These are phyloP conservation scores for Pseudotsuga menziesii DNA, from an alignment of 75 land plant species.

Conservation along the genomic window DNA sequence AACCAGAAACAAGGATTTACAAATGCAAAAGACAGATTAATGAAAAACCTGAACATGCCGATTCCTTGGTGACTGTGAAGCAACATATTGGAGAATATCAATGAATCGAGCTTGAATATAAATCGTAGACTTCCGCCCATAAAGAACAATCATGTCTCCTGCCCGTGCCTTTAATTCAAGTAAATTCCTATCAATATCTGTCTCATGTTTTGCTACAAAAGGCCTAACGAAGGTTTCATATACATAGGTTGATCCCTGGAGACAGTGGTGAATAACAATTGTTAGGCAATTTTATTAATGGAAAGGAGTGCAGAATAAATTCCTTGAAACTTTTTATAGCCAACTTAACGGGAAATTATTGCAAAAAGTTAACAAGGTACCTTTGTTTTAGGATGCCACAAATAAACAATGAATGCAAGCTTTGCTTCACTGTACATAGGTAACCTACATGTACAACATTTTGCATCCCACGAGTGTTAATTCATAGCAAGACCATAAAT, in stretches of 20 bases:
- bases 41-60: conserved; percentile 33
- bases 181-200: conserved; percentile 83
- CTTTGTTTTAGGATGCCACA: conserved; percentile 81
- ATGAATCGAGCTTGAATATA: conserved; percentile 63
- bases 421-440: conserved; percentile 85
- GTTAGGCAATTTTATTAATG: background rate
- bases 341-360: too few species aligned
- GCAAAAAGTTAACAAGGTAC: conserved; percentile 19
- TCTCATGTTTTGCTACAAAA: conserved; percentile 69
- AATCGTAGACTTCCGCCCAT: conserved; percentile 57
- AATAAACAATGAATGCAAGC: conserved; percentile 61
- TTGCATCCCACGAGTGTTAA: conserved; percentile 1
- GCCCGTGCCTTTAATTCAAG: conserved; percentile 72
- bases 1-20: background rate
- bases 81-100: conserved; percentile 76
- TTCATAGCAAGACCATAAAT: background rate
- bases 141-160: conserved; percentile 55
- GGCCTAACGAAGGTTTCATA: conserved; percentile 71
- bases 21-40: background rate
- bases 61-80: conserved; percentile 60
- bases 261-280: background rate
- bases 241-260: conserved; percentile 79
- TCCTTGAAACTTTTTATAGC: background rate
- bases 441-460: conserved; percentile 47
- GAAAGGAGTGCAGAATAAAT: background rate